Evolutionary conservation across 495 filamentous ascomycete genomes (phyloP).

Genomic region (Talaromyces ruber): DNA sequence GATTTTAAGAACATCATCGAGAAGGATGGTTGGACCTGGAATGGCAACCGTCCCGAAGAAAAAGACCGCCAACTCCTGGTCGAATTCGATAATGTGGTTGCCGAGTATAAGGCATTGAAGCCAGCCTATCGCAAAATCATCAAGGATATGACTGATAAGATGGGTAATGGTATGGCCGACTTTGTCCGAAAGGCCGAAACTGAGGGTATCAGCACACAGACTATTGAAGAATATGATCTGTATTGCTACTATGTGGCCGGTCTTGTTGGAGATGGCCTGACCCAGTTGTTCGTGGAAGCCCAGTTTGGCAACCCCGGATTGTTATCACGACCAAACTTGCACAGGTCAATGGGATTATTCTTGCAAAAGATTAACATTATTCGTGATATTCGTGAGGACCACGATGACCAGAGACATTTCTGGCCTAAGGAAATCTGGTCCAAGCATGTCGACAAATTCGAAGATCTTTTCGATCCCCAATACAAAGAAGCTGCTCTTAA

Average conservation of each 20-base stretch:
- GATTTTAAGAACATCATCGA: conserved; percentile 71
- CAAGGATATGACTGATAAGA: conserved; percentile 87
- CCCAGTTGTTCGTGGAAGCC: conserved; percentile 82
- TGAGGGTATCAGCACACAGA: conserved; percentile 70
- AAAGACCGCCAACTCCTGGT: conserved; percentile 90
- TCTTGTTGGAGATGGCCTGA: conserved; percentile 87
- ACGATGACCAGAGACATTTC: conserved; percentile 76
- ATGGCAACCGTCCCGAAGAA: conserved; percentile 79
- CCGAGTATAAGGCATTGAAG: conserved; percentile 86
- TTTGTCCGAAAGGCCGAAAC: conserved; percentile 75
- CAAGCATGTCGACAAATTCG: conserved; percentile 82
- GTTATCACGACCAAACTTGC: conserved; percentile 65
- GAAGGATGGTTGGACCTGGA: conserved; percentile 82
- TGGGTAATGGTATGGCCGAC: conserved; percentile 99
- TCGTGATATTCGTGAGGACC: conserved; percentile 86
- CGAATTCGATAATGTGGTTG: conserved; percentile 78
- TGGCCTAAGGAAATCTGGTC: conserved; percentile 95
- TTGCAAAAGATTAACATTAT: conserved; percentile 99
- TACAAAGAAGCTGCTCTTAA: conserved; percentile 73
- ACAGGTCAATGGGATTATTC: conserved; percentile 95
- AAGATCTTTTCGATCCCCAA: conserved; percentile 79
- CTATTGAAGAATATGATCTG: conserved; percentile 78
- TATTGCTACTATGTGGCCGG: conserved; percentile 99
- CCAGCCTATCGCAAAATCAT: conserved; percentile 77
- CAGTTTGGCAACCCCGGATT: conserved; percentile 81